Conservation (phyloP, 2,329 filamentous ascomycete species). For the Thelonectria blattea region DNA sequence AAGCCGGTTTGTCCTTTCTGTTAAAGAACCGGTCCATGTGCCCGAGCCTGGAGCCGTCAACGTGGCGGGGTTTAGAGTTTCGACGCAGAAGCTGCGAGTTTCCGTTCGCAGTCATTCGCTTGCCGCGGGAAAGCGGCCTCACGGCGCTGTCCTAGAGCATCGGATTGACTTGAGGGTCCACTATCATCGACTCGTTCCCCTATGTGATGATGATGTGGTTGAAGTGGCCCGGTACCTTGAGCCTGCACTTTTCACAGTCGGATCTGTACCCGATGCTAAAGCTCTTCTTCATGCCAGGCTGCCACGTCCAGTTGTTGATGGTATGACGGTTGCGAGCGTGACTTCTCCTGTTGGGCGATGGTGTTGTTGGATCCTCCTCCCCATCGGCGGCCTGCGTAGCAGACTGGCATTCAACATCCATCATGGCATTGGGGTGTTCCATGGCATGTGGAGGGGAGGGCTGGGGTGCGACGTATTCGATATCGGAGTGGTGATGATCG, state of each 20-base stretch:
- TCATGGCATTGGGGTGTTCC: slow-evolving; percentile 47
- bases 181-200: slow-evolving; percentile 39
- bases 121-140: slow-evolving; percentile 33
- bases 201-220: slow-evolving; percentile 77
- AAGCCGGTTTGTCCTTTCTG: too few species aligned
- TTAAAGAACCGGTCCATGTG: too few species aligned
- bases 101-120: slow-evolving; percentile 22
- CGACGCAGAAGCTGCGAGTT: background rate
- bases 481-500: slow-evolving; percentile 41
- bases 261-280: slow-evolving; percentile 81
- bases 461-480: slow-evolving; percentile 27
- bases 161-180: slow-evolving; percentile 31
- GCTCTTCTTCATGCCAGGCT: slow-evolving; percentile 70
- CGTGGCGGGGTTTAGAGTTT: background rate
- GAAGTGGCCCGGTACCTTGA: slow-evolving; percentile 79
- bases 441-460: slow-evolving; percentile 45
- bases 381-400: slow-evolving; percentile 35
- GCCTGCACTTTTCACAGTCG: slow-evolving; percentile 79
- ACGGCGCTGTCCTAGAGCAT: slow-evolving; percentile 38
- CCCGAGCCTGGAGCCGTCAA: background rate
- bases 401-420: slow-evolving; percentile 43
- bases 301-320: slow-evolving; percentile 64
- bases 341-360: slow-evolving; percentile 58
- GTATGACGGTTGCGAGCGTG: slow-evolving; percentile 66
- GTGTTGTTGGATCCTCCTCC: slow-evolving; percentile 47